A percentile compares a stretch with the other conserved stretches of the same genome.
Evolutionary conservation across 192 early-diverging fungal species (phyloP).

Genomic region (Backusella luteola): DNA sequence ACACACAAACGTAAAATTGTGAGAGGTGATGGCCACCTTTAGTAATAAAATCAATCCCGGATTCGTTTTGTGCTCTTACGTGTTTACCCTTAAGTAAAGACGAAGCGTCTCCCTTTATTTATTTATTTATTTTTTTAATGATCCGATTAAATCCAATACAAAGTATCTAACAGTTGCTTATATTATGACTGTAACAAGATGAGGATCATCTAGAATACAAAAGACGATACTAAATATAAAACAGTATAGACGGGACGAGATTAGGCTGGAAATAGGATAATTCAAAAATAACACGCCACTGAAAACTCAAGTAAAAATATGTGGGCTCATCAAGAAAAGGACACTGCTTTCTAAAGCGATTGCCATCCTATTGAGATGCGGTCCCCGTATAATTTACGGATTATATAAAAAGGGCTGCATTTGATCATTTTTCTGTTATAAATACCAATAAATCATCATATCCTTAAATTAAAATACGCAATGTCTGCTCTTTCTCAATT

Average conservation of each 20-base stretch:
- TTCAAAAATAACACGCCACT: slow-evolving; percentile 2
- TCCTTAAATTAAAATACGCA: too few species aligned
- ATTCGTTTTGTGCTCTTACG: neutral
- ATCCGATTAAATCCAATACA: neutral
- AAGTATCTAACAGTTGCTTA: neutral
- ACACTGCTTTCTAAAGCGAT: neutral
- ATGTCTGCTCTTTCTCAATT: slow-evolving; percentile 1
- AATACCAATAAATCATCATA: neutral
- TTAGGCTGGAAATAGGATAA: neutral
- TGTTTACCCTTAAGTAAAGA: neutral
- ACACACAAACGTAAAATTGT: neutral
- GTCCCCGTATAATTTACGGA: neutral
- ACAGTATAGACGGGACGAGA: neutral
- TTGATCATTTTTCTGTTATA: neutral
- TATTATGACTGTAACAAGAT: neutral
- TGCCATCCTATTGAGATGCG: neutral
- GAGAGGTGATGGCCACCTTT: neutral
- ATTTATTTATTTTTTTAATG: neutral
- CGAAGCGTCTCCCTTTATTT: neutral
- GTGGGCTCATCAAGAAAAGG: neutral
- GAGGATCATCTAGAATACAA: neutral
- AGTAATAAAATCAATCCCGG: neutral
- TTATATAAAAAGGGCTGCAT: neutral
- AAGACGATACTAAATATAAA: neutral
- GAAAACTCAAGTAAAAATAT: neutral